Conservation (phyloP, 441 rosid species). For the Francoa sonchifolia region DNA sequence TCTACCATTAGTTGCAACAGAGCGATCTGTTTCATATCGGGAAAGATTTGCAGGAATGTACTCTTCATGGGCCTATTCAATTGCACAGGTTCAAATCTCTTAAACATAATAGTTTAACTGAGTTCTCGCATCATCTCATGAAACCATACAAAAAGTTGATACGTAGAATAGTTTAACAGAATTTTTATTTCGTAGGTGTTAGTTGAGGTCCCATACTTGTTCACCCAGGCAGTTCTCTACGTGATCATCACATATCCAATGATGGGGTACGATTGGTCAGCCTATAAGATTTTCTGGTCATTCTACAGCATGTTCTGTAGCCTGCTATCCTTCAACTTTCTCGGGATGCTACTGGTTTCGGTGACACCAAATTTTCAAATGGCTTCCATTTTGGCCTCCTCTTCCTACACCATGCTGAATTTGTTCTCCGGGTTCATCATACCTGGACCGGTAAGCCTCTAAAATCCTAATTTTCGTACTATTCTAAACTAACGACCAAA, state of each 20-base stretch:
- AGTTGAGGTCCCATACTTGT: constrained; percentile 33
- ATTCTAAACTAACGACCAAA: too few relatives aligned
- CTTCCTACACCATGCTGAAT: constrained; percentile 20
- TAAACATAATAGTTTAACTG: too few relatives aligned
- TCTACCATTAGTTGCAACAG: constrained; percentile 67
- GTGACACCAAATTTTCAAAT: constrained; percentile 29
- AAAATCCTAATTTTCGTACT: too few relatives aligned
- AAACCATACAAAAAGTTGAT: too few relatives aligned
- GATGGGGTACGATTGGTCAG: constrained; percentile 28
- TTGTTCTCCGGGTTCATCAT: constrained; percentile 33
- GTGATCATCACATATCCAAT: constrained; percentile 29
- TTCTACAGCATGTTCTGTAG: constrained; percentile 29
- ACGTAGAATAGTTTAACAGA: not conserved
- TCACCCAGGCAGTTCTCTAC: constrained; percentile 20
- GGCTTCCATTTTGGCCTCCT: constrained; percentile 25
- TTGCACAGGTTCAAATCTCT: constrained; percentile 57
- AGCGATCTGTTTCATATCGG: constrained; percentile 76
- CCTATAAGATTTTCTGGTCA: constrained; percentile 33
- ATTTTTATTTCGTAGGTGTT: constrained; percentile 20
- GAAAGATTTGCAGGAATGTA: constrained; percentile 94
- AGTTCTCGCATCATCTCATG: too few relatives aligned
- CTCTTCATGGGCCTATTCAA: constrained; percentile 83
- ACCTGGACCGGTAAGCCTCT: constrained; percentile 33
- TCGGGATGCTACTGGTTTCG: constrained; percentile 47
- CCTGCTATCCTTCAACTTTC: constrained; percentile 32